Conservation (phyloP, 2,329 filamentous ascomycete species). For the Colletotrichum brevisporum region DNA sequence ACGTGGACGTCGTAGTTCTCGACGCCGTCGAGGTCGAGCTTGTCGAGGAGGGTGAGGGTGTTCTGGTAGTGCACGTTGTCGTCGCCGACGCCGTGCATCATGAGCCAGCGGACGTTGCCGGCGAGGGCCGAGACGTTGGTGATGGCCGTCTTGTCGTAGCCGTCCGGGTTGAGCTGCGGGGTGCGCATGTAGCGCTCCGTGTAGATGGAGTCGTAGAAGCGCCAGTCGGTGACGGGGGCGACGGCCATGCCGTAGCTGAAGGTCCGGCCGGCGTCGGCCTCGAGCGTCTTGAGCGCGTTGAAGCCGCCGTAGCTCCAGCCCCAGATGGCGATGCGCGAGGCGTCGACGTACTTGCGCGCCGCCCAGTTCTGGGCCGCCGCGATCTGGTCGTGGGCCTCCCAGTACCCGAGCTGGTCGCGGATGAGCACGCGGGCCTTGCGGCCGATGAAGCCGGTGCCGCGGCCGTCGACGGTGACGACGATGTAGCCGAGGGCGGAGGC, state of each 20-base stretch:
- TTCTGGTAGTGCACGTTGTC: conserved; percentile 99
- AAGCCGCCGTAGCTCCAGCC: conserved; percentile 99
- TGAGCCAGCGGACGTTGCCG: conserved; percentile 85
- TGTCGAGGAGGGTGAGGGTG: conserved; percentile 88
- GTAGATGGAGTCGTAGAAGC: conserved; percentile 94
- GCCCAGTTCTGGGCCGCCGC: conserved; percentile 89
- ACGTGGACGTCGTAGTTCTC: conserved; percentile 98
- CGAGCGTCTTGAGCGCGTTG: conserved; percentile 93
- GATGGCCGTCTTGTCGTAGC: conserved; percentile 84
- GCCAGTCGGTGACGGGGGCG: conserved; percentile 98
- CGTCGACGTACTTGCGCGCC: conserved; percentile 85
- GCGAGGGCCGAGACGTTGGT: conserved; percentile 80
- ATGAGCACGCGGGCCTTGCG: conserved; percentile 86
- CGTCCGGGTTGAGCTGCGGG: conserved; percentile 82
- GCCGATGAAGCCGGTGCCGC: conserved; percentile 92
- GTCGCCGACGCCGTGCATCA: conserved; percentile 97
- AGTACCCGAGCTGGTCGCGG: conserved; percentile 85
- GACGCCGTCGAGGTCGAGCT: conserved; percentile 83
- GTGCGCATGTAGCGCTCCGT: conserved; percentile 98
- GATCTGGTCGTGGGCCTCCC: conserved; percentile 92
- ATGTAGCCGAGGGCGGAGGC: conserved; percentile 90
- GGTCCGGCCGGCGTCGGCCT: conserved; percentile 88
- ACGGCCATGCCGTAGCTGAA: conserved; percentile 99
- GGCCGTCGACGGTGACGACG: conserved; percentile 93
- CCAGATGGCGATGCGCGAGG: conserved; percentile 90